A percentile compares a stretch with the other conserved stretches of the same genome.
Evolutionary conservation across 1,284 basidiomycete species (phyloP).

Genomic region (Uromyces viciae-fabae): DNA sequence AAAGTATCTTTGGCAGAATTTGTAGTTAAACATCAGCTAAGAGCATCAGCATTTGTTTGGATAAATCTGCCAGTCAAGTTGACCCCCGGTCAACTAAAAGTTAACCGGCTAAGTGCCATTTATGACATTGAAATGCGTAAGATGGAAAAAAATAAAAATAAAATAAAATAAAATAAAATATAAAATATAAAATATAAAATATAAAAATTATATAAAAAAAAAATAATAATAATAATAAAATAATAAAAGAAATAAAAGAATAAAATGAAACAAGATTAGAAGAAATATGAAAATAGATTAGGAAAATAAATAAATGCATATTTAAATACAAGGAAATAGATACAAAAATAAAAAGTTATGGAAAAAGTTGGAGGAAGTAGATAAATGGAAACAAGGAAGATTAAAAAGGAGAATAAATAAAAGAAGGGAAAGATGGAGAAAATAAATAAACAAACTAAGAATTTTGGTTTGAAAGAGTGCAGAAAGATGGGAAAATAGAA

Average conservation of each 20-base stretch:
- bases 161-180: neutral
- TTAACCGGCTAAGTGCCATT: no score
- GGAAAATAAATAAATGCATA: neutral
- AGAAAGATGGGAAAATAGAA: no score
- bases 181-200: neutral
- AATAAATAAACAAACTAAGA: no score
- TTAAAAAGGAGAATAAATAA: no score
- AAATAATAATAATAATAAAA: neutral
- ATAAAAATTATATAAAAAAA: neutral
- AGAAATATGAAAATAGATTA: neutral
- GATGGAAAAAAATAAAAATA: neutral
- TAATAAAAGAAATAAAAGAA: neutral
- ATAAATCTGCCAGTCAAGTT: neutral
- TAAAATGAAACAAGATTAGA: neutral
- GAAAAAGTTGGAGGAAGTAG: no score
- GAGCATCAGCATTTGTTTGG: neutral
- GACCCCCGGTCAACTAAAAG: no score
- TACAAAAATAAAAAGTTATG: no score
- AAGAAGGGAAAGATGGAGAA: no score
- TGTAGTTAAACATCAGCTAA: neutral
- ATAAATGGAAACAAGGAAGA: no score
- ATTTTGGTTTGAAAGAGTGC: no score
- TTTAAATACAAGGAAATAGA: no score
- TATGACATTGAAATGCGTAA: neutral
- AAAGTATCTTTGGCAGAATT: neutral